Base-by-base conservation (phyloP, 1,139 yeast genomes). In the Zhuliangozyma parablackwelliae region DNA sequence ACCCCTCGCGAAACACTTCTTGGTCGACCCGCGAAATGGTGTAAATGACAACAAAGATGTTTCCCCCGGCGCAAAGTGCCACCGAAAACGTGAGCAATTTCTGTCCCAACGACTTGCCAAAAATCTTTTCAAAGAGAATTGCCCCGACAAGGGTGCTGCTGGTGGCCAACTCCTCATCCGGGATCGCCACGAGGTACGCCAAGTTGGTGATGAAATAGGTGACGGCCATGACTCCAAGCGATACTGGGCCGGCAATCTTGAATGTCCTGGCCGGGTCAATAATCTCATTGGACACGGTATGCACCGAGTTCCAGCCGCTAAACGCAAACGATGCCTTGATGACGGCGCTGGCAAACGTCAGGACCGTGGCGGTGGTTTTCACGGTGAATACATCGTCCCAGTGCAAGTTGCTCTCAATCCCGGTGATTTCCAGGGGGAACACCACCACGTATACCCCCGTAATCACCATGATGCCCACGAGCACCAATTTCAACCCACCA, bases 281-380 rank as follows among this genome's bases (percentile, higher is more conserved):
- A 28, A 80, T 74, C 48, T 80, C 87, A 36, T 76, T 75, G 1
- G 82, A 66, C 10, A 78, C 82, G 0, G 80, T 69, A 49, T 80
- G 85, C 6, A 79, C 81, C 13, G 77, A 61, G 46, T 72, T 78
- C 86, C 86, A 80, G 3, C 87, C 87, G 3, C 77, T 66, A 42
- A 72, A 78, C 6, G 82, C 76, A 57, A 77, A 80, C 39, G 77
- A 66, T 2, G 82, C 80, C 48, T 75, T 76, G 13, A 79, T 67
- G 21, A 79, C 68, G 0, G 82, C 82, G 38, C 76, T 61, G 0
- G 83, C 72, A 42, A 78, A 61, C 1, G 75, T 65, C 0, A 82
- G 63, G 1, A 68, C 39, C 2, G 72, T 55, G 0, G 73, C 64
- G 0, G 55, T 39, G 3, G 63, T 50, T 39, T 47, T 59, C 1